A percentile compares a stretch with the other conserved stretches of the same genome.
Conservation (phyloP, 352 stramenopile species). For the Phytophthora cactorum region DNA sequence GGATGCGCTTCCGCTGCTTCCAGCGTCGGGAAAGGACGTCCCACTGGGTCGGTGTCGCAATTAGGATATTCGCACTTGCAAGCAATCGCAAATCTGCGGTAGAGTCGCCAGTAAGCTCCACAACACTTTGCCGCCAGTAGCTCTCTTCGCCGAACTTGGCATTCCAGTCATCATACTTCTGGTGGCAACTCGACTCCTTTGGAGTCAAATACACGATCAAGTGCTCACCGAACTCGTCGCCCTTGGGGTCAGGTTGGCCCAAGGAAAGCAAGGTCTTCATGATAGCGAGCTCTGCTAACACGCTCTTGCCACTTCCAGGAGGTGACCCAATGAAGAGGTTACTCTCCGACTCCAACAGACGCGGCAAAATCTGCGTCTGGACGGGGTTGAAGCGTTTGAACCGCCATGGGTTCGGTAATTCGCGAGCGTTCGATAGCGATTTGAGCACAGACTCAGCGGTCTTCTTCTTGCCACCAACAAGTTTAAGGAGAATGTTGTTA, state of each 20-base stretch:
- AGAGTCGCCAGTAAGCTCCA: slow-evolving; percentile 94
- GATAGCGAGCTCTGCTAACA: slow-evolving; percentile 96
- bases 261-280: slow-evolving; percentile 90
- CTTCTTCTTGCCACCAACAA: slow-evolving; percentile 67
- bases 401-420: slow-evolving; percentile 59
- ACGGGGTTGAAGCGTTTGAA: slow-evolving; percentile 98
- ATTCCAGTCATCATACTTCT: slow-evolving; percentile 84
- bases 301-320: slow-evolving; percentile 94
- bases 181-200: slow-evolving; percentile 77
- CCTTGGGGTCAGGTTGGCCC: slow-evolving; percentile 56
- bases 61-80: slow-evolving; percentile 90
- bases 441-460: slow-evolving; percentile 61
- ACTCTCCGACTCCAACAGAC: slow-evolving; percentile 95
- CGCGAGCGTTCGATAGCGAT: slow-evolving; percentile 39
- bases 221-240: slow-evolving; percentile 71
- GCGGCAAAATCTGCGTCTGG: slow-evolving; percentile 98
- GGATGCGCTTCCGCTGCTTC: slow-evolving; percentile 97
- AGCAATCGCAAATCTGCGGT: slow-evolving; percentile 94
- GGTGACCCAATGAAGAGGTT: slow-evolving; percentile 97
- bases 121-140: slow-evolving; percentile 87
- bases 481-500: slow-evolving; percentile 83
- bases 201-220: slow-evolving; percentile 95
- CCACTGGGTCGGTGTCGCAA: slow-evolving; percentile 95
- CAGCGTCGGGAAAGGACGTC: slow-evolving; percentile 96
- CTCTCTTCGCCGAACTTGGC: slow-evolving; percentile 85